A percentile compares a stretch with the other conserved stretches of the same genome.
Evolutionary conservation across 2,329 filamentous ascomycete genomes (phyloP).

Genomic region (Albophoma yamanashiensis): DNA sequence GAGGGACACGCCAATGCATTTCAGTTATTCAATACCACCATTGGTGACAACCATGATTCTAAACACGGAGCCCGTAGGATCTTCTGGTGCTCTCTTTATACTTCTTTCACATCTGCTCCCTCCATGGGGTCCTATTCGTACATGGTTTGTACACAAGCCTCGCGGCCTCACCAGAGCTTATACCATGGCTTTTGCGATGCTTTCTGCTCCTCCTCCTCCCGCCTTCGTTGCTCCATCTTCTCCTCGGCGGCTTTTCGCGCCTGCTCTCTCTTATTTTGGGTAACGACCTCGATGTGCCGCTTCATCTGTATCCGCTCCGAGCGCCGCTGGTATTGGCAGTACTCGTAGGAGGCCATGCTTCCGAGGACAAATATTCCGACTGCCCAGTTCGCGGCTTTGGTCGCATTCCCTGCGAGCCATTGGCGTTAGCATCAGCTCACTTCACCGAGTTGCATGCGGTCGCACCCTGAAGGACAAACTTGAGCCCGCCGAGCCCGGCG

Average conservation of each 20-base stretch:
- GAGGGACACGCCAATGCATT: neutral
- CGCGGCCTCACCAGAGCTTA: slow-evolving; percentile 38
- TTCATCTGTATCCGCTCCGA: slow-evolving; percentile 77
- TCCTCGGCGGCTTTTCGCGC: slow-evolving; percentile 34
- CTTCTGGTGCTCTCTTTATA: neutral
- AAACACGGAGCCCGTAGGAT: neutral
- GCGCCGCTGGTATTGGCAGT: slow-evolving; percentile 64
- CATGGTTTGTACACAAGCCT: neutral
- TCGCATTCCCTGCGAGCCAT: slow-evolving; percentile 15
- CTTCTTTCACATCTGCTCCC: neutral
- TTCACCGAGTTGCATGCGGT: slow-evolving; percentile 3
- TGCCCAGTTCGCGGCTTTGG: slow-evolving; percentile 68
- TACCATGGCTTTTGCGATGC: slow-evolving; percentile 38
- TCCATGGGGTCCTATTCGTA: neutral
- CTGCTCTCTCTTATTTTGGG: slow-evolving; percentile 39
- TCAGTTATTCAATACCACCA: neutral
- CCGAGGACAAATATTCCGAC: slow-evolving; percentile 64
- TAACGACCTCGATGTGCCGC: slow-evolving; percentile 60
- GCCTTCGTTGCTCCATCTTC: slow-evolving; percentile 18
- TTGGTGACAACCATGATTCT: neutral
- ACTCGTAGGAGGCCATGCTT: slow-evolving; percentile 69
- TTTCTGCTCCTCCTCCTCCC: slow-evolving; percentile 22
- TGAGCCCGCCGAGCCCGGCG: slow-evolving; percentile 62
- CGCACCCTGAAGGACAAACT: slow-evolving; percentile 66
- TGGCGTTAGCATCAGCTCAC: neutral